Evolutionary conservation across 495 filamentous ascomycete species (phyloP).

Genomic region (Xylaria nigripes): DNA sequence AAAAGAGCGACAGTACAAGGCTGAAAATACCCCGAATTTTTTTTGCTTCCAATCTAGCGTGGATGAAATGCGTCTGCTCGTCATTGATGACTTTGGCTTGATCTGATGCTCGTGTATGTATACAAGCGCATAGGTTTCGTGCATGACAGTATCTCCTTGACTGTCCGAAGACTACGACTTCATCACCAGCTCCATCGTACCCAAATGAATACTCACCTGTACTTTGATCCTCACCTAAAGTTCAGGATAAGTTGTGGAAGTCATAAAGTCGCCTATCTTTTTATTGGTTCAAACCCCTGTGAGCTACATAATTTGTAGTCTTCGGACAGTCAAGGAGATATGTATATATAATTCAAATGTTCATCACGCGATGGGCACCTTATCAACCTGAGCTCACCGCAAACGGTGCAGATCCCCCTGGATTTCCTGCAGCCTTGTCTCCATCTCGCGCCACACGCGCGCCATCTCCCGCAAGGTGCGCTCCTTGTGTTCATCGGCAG

Average conservation of each 20-base stretch:
- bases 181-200: no score
- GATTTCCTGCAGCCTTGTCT: conserved; percentile 46
- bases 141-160: no score
- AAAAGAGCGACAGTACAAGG: not conserved
- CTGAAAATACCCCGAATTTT: not conserved
- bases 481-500: conserved; percentile 28
- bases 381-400: conserved; percentile 17
- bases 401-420: conserved; percentile 50
- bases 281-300: no score
- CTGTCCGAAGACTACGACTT: no score
- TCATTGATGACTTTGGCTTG: not conserved
- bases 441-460: conserved; percentile 49
- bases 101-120: not conserved
- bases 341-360: not conserved
- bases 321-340: no score
- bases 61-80: not conserved
- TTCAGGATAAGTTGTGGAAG: no score
- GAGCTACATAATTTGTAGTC: no score
- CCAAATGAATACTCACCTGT: no score
- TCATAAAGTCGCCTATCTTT: no score
- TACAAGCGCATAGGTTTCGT: not conserved
- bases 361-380: not conserved
- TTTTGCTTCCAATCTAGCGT: not conserved
- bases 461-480: conserved; percentile 51
- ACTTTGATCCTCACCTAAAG: no score